Evolutionary conservation across 2,329 filamentous ascomycete genomes (phyloP), one percentile per base, ranked within the genome.

Genomic region (Hypoxylon sp.): DNA sequence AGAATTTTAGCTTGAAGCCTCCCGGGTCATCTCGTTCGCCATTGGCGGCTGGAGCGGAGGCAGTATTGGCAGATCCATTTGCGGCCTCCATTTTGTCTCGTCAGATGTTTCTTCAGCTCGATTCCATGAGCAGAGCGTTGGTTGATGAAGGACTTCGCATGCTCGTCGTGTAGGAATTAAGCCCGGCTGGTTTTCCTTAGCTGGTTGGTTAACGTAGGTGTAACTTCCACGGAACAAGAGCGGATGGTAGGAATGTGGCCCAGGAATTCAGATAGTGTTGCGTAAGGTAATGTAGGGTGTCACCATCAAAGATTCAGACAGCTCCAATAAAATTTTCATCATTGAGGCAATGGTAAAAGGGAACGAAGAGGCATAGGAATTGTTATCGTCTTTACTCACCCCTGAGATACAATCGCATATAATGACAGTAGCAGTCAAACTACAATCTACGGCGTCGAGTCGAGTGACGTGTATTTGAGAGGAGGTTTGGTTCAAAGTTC

Each of bases 1-100:
- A 97, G 80, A 98, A 97, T 76, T 92, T 96, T 67, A 99, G 86
- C 80, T 96, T 97, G 85, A 90, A 97, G 54, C 85, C 87, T n/a
- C 82, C 82, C 24, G 83, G 79, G 16, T 83, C 83, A 44, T 85
- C 82, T 12, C 82, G 79, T 24, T 82, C 79, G 57, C 81, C 81
- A 61, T 84, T 83, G 59, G 79, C 76, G 38, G 74, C 68, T 32
- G 79, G 67, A 18, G 74, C 66, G 3, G 52, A 4, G 30, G 50
- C 65, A 40, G 74, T 72, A 20, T 71, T 49, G 26, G 67, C 65
- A 38, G 36, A 40, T 58, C 80, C 83, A 64, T 83, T 84, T 26
- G 77, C 67, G 38, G 71, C 72, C 58, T 85, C 84, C 83, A 73
- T 74, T 22, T 24, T 57, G 55, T 56, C 22, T 45, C 8, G 42